Base-by-base conservation (phyloP, 768 basidiomycete genomes). In the Pleurotus giganteus region DNA sequence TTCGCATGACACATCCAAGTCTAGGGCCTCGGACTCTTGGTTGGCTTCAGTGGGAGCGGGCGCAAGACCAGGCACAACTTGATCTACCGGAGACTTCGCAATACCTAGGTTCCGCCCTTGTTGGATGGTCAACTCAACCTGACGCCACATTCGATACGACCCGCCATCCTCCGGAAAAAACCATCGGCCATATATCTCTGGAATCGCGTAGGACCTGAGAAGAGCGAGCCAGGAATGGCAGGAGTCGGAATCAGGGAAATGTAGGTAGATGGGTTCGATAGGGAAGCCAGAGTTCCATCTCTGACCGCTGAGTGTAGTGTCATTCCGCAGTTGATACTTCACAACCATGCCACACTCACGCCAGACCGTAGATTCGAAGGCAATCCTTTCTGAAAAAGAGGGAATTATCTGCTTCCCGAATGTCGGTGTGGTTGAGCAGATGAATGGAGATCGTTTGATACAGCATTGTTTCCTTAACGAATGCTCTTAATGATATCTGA, bases 71-170 rank as follows among this genome's bases (percentile, higher is more conserved):
- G 24, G 37, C 8, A 31, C 51, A 39, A 44, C 55, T 42, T 39
- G 36, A 26, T 42, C 39, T 52, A 71, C 69, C 52, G 71, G 63
- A 3, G 72, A 66, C 15, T 73, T 81, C 39, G 73, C 68, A 55
- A 74, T 75, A 45, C 88, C 88, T 28, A 94, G 73, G 62, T 86
- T 85, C 36, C 90, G 83, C 11, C 84, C 91, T 69, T 90, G 87
- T 34, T 86, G 74, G 53, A 91, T 75, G 27, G 81, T 80, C 23
- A 94, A 72, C 58, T 89, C 83, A 21, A 94, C 77, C 66, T 89
- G 88, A 47, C 93, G 79, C 88, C 89, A 94, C 82, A 94, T 88
- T 53, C 92, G 85, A 69, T 90, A 92, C 9, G 88, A 81, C 5
- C 91, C 91, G 39, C 86, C 88, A 57, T 85, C 85, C 47, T 69